These are phyloP conservation scores for Gnetum montanum DNA, from an alignment of 75 land plant species.

Conservation along the genomic window DNA sequence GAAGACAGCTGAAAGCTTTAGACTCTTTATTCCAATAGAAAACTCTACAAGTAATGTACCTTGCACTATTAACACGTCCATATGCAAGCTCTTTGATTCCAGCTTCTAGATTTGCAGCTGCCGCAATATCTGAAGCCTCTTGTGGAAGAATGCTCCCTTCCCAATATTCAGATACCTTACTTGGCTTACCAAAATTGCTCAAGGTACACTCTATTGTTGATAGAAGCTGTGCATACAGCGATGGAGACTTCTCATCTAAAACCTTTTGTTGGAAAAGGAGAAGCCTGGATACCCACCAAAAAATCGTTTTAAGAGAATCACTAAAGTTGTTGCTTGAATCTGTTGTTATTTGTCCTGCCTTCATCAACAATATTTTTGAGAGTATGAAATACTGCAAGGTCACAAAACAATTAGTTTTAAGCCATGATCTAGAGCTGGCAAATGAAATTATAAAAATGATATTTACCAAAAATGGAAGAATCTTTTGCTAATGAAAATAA, in stretches of 20 bases:
- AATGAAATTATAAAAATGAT: no score
- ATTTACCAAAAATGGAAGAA: no score
- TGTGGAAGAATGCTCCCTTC: slow-evolving; percentile 18
- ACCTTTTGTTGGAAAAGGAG: slow-evolving; percentile 54
- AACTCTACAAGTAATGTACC: no score
- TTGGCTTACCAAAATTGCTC: slow-evolving; percentile 30
- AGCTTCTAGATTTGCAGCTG: slow-evolving; percentile 56
- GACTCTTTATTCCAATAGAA: no score
- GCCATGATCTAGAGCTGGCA: no score
- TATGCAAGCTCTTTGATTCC: slow-evolving; percentile 54
- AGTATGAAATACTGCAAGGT: slow-evolving; percentile 61
- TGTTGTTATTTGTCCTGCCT: slow-evolving; percentile 18
- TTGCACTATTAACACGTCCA: slow-evolving; percentile 56
- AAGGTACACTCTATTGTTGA: slow-evolving; percentile 33
- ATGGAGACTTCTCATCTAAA: slow-evolving; percentile 71
- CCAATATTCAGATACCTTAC: slow-evolving; percentile 34
- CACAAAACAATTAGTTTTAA: neutral
- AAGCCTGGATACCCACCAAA: slow-evolving; percentile 71
- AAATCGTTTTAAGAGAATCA: slow-evolving; percentile 25
- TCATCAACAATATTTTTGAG: slow-evolving; percentile 58
- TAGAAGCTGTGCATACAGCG: slow-evolving; percentile 42
- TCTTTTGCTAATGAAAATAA: neutral
- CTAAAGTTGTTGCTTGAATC: slow-evolving; percentile 4
- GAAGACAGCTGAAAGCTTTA: no score
- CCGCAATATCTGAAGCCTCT: slow-evolving; percentile 33